Conservation (phyloP, 768 basidiomycete species). For the Glaciozyma antarctica region DNA sequence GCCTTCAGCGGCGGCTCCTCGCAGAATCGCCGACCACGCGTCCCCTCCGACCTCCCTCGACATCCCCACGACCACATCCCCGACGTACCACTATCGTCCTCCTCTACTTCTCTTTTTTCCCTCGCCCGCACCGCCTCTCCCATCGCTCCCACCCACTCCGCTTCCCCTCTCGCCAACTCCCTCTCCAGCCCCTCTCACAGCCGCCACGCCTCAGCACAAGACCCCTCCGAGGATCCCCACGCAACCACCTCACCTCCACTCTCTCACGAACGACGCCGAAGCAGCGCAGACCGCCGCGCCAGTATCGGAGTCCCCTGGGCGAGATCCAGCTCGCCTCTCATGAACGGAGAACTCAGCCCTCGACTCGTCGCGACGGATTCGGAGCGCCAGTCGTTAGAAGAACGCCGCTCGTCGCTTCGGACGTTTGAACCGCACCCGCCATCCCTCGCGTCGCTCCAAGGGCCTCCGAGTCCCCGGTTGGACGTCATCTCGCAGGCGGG, state of each 20-base stretch:
- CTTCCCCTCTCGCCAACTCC: background rate
- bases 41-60: background rate
- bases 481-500: background rate
- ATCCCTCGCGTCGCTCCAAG: too few relatives aligned
- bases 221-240: background rate
- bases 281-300: background rate
- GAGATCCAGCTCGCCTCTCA: background rate
- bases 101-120: background rate
- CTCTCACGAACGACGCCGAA: too few relatives aligned
- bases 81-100: background rate
- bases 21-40: background rate
- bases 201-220: background rate
- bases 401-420: too few relatives aligned
- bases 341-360: background rate
- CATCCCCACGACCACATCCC: background rate
- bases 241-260: too few relatives aligned
- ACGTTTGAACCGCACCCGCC: too few relatives aligned
- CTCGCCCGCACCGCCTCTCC: background rate
- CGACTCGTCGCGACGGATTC: background rate
- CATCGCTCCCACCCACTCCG: background rate
- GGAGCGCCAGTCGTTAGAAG: background rate
- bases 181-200: constrained; percentile 1
- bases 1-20: background rate
- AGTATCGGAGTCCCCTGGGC: background rate
- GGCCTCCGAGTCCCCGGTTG: background rate